phyloP scores from a whole-genome alignment of 352 stramenopile genomes.

The Pythium graminicola region DNA sequence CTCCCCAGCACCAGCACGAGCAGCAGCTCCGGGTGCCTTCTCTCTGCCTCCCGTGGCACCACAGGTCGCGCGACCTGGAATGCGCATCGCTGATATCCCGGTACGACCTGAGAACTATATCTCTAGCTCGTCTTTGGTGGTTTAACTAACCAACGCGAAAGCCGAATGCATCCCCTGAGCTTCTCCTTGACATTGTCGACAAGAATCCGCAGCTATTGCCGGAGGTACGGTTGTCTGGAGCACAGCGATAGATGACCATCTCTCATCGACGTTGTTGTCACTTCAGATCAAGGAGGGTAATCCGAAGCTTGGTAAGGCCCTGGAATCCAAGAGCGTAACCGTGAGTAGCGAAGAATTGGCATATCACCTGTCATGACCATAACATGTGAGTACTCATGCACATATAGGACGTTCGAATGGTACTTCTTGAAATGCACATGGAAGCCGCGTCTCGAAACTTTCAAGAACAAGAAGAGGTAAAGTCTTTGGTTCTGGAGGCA shows the following conservation, averaged over 20 bases:
- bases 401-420: conserved; percentile 71
- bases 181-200: conserved; percentile 78
- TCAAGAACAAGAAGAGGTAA: conserved; percentile 75
- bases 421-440: conserved; percentile 82
- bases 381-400: too few species aligned
- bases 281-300: conserved; percentile 55
- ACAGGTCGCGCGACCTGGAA: conserved; percentile 39
- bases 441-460: conserved; percentile 65
- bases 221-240: conserved; percentile 30
- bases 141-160: conserved; percentile 9
- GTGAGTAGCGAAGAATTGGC: conserved; percentile 37
- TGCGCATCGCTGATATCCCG: conserved; percentile 76
- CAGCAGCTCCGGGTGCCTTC: conserved; percentile 6
- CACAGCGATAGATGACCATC: neutral
- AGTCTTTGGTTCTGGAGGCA: neutral
- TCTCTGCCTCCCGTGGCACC: conserved; percentile 18
- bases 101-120: conserved; percentile 18
- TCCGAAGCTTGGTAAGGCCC: conserved; percentile 48
- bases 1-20: conserved; percentile 13
- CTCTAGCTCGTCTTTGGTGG: neutral
- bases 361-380: too few species aligned
- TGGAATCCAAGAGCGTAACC: conserved; percentile 60
- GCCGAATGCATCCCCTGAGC: conserved; percentile 57
- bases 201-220: conserved; percentile 68
- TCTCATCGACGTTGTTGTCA: neutral